Evolutionary conservation across 2,329 filamentous ascomycete species (phyloP).

Genomic region (Aspergillus luchuensis): DNA sequence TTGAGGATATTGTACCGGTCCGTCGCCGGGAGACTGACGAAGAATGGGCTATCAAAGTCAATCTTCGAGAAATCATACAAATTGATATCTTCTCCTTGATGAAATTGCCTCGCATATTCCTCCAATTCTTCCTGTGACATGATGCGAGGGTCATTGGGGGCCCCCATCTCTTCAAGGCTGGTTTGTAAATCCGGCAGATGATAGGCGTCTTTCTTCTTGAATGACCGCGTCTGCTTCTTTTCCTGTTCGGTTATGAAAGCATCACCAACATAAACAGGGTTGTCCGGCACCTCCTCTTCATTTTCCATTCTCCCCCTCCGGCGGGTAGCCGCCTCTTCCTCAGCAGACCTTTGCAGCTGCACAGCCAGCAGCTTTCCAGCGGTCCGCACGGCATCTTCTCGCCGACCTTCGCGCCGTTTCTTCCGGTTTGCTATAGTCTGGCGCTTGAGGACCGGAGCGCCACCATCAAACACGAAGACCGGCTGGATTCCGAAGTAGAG

Average conservation of each 20-base stretch:
- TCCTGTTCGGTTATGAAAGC: conserved; percentile 77
- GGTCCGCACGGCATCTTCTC: conserved; percentile 89
- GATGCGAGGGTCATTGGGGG: conserved; percentile 87
- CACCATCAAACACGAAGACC: conserved; percentile 97
- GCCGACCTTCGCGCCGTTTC: conserved; percentile 76
- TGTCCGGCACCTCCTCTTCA: conserved; percentile 68
- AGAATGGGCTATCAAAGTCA: conserved; percentile 95
- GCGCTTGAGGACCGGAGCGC: conserved; percentile 84
- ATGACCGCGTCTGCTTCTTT: conserved; percentile 71
- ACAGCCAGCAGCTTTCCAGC: conserved; percentile 89
- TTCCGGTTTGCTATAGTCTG: conserved; percentile 83
- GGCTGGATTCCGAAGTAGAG: conserved; percentile 95
- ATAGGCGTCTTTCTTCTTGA: conserved; percentile 91
- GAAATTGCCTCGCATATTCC: conserved; percentile 89
- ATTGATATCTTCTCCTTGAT: conserved; percentile 83
- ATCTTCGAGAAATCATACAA: conserved; percentile 98
- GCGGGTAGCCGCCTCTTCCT: conserved; percentile 75
- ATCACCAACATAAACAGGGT: conserved; percentile 90
- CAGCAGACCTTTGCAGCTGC: conserved; percentile 88
- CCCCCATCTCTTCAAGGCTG: conserved; percentile 81
- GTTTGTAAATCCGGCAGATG: conserved; percentile 84
- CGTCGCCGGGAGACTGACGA: conserved; percentile 81
- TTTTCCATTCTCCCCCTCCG: conserved; percentile 49
- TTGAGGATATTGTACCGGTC: conserved; percentile 98
- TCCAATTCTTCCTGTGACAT: conserved; percentile 96